A percentile compares a stretch with the other conserved stretches of the same genome.
Conservation (phyloP, 2,329 filamentous ascomycete species). For the Myriosclerotinia scirpicola region DNA sequence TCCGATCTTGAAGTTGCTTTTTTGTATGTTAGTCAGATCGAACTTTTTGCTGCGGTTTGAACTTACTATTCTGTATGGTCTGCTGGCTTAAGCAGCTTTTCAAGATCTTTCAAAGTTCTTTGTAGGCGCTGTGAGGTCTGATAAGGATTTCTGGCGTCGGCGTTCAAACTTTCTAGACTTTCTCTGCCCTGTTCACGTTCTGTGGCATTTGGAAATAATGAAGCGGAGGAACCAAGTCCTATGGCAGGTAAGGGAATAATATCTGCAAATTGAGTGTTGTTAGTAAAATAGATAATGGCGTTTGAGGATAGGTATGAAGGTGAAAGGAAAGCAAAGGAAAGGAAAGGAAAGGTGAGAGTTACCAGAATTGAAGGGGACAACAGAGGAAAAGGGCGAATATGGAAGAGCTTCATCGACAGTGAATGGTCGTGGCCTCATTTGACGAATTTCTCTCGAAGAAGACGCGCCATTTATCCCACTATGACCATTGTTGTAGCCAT, state of each 20-base stretch:
- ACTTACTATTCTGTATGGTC: slow-evolving; percentile 60
- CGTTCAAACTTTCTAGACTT: slow-evolving; percentile 67
- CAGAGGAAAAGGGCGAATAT: slow-evolving; percentile 79
- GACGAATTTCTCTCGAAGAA: neutral
- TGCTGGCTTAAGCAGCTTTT: slow-evolving; percentile 70
- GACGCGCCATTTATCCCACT: slow-evolving; percentile 10
- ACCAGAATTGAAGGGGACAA: slow-evolving; percentile 77
- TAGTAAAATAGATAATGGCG: slow-evolving; percentile 25
- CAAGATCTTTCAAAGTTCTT: slow-evolving; percentile 70
- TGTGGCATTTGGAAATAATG: slow-evolving; percentile 53
- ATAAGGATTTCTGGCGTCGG: slow-evolving; percentile 60
- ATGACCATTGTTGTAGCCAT: slow-evolving; percentile 13
- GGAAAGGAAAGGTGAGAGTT: slow-evolving; percentile 14
- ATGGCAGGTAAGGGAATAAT: slow-evolving; percentile 65
- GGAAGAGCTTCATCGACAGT: slow-evolving; percentile 74
- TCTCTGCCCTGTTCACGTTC: slow-evolving; percentile 53
- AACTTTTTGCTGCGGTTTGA: neutral
- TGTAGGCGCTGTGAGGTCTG: slow-evolving; percentile 66
- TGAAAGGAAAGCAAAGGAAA: neutral
- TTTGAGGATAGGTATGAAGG: slow-evolving; percentile 12
- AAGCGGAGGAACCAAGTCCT: slow-evolving; percentile 52
- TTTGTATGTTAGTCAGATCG: slow-evolving; percentile 31
- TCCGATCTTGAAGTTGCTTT: slow-evolving; percentile 59
- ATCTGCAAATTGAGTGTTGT: slow-evolving; percentile 46
- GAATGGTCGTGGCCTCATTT: slow-evolving; percentile 48